Conservation (phyloP, 169 alveolate species). For the Babesia bigemina region DNA sequence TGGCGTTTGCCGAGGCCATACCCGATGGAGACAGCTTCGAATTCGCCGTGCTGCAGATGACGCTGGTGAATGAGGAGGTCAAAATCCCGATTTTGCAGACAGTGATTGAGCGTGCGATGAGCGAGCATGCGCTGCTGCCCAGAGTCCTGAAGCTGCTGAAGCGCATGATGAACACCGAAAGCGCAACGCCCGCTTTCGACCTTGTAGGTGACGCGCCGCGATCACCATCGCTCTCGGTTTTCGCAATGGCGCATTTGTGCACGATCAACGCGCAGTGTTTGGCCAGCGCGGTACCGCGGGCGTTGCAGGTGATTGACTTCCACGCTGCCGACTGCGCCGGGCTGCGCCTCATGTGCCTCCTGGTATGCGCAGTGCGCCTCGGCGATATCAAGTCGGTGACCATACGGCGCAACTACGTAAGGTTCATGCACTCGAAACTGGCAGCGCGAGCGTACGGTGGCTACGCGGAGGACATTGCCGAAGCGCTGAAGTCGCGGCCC, state of each 20-base stretch:
- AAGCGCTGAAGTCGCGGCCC: not conserved
- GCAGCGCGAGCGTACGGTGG: not conserved
- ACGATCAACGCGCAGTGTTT: conserved; percentile 3
- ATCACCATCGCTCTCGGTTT: not conserved
- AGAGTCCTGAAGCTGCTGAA: not conserved
- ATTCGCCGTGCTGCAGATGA: conserved; percentile 12
- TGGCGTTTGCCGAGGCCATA: conserved; percentile 11
- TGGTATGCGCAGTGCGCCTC: conserved; percentile 2
- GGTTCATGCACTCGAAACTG: conserved; percentile 2
- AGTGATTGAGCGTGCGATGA: conserved; percentile 3
- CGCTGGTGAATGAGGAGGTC: conserved; percentile 14
- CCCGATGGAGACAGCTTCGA: conserved; percentile 30
- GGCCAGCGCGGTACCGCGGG: conserved; percentile 9
- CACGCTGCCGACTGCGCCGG: not conserved
- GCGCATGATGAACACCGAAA: conserved; percentile 19
- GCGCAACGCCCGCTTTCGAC: conserved; percentile 9
- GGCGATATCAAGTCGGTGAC: not conserved
- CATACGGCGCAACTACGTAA: not conserved
- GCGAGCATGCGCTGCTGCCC: conserved; percentile 8
- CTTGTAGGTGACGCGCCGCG: conserved; percentile 6
- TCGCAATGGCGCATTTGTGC: conserved; percentile 13
- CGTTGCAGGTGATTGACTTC: conserved; percentile 11
- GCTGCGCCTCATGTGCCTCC: conserved; percentile 3
- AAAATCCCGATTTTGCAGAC: conserved; percentile 12
- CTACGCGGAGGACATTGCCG: not conserved